Evolutionary conservation across 2,329 filamentous ascomycete species (phyloP).

Genomic region (Trichoderma sp.): DNA sequence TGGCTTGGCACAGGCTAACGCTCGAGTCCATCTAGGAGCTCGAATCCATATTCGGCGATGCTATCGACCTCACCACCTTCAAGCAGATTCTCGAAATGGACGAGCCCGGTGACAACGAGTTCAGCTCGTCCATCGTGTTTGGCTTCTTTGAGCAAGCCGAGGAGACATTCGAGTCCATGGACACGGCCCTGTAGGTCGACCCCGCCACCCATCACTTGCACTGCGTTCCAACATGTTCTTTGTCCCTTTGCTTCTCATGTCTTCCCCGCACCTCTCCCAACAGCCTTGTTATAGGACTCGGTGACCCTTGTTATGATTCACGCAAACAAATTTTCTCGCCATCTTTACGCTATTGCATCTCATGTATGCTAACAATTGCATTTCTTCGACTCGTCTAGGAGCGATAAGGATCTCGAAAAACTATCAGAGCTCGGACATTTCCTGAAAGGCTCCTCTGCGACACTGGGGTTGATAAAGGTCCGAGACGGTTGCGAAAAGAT

Average conservation of each 20-base stretch:
- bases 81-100: conserved; percentile 98
- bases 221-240: neutral
- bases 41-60: conserved; percentile 64
- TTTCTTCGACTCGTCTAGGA: conserved; percentile 44
- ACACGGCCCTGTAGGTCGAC: conserved; percentile 72
- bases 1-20: conserved; percentile 32
- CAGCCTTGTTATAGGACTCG: neutral
- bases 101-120: conserved; percentile 81
- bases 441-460: conserved; percentile 94
- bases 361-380: conserved; percentile 11
- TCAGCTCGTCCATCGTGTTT: conserved; percentile 83
- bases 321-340: neutral
- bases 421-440: conserved; percentile 90
- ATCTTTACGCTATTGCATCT: neutral
- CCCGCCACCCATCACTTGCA: neutral
- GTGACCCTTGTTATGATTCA: neutral
- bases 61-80: conserved; percentile 78
- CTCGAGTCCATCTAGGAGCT: conserved; percentile 48
- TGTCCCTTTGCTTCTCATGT: neutral
- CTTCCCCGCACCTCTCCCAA: neutral
- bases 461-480: conserved; percentile 85
- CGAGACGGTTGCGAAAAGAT: conserved; percentile 95
- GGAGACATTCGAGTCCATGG: conserved; percentile 82
- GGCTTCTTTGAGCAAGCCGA: conserved; percentile 93
- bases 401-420: conserved; percentile 64